phyloP scores from a whole-genome alignment of 192 early-diverging fungal genomes.

The Helicostylum pulchrum region DNA sequence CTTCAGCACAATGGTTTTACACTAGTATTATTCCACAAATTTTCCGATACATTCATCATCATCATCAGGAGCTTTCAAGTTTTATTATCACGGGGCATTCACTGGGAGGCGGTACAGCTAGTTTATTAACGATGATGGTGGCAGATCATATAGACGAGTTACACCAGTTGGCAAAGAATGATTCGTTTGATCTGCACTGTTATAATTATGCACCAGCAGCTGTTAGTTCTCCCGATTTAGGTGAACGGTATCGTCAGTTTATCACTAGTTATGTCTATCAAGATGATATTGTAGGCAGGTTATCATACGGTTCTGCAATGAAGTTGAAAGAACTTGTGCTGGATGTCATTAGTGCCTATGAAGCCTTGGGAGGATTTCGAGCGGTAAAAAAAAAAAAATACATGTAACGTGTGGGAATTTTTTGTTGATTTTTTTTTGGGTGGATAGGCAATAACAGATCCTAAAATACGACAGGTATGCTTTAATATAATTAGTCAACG shows the following conservation, averaged over 20 bases:
- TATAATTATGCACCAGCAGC: constrained; percentile 56
- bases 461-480: constrained; percentile 13
- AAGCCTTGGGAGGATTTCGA: constrained; percentile 26
- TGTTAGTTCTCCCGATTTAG: constrained; percentile 44
- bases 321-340: constrained; percentile 60
- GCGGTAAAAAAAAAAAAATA: constrained; percentile 1
- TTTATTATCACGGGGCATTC: constrained; percentile 65
- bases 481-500: constrained; percentile 28
- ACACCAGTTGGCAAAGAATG: constrained; percentile 34
- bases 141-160: constrained; percentile 42
- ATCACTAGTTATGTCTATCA: constrained; percentile 57
- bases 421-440: not conserved
- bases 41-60: constrained; percentile 39
- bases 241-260: constrained; percentile 44
- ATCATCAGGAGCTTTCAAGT: constrained; percentile 28
- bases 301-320: constrained; percentile 64
- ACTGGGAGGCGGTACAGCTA: constrained; percentile 58
- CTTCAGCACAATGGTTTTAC: constrained; percentile 65
- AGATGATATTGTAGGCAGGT: constrained; percentile 60
- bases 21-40: constrained; percentile 58
- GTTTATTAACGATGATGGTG: constrained; percentile 62
- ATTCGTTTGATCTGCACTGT: constrained; percentile 37
- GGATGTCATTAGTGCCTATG: constrained; percentile 39
- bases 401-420: not conserved
- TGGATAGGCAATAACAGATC: constrained; percentile 24